These are phyloP conservation scores for Globomyces pollinis-pini DNA, from an alignment of 192 early-diverging fungal genomes.

Conservation along the genomic window DNA sequence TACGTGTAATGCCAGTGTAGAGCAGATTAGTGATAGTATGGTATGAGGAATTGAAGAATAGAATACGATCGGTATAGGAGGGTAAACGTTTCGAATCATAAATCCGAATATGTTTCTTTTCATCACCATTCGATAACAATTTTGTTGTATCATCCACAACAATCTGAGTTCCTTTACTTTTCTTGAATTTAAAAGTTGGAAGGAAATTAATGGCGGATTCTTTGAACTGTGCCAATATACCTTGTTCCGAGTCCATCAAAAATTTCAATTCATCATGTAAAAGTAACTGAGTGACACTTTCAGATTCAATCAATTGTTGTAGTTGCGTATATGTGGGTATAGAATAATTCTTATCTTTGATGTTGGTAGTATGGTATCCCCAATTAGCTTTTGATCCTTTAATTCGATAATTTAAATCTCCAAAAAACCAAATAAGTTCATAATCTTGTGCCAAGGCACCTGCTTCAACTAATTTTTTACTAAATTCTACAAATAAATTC, in stretches of 20 bases:
- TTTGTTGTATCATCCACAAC: not conserved
- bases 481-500: no score
- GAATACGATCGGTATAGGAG: conserved; percentile 33
- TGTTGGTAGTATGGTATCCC: not conserved
- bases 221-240: conserved; percentile 15
- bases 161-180: not conserved
- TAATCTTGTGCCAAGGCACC: conserved; percentile 7
- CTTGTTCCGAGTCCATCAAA: conserved; percentile 2
- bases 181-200: conserved; percentile 25
- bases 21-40: conserved; percentile 7
- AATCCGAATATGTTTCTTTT: not conserved
- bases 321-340: conserved; percentile 1
- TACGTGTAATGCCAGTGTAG: conserved; percentile 14
- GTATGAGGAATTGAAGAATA: conserved; percentile 17
- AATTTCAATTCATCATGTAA: conserved; percentile 23
- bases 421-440: conserved; percentile 24
- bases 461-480: not conserved
- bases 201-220: conserved; percentile 24
- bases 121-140: not conserved
- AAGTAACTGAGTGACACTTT: conserved; percentile 10
- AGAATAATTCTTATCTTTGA: not conserved
- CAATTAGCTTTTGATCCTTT: conserved; percentile 14
- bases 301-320: conserved; percentile 14
- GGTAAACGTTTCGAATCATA: conserved; percentile 21
- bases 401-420: conserved; percentile 32